Evolutionary conservation across 352 stramenopile genomes (phyloP).

Genomic region (Globisporangium emineosum): DNA sequence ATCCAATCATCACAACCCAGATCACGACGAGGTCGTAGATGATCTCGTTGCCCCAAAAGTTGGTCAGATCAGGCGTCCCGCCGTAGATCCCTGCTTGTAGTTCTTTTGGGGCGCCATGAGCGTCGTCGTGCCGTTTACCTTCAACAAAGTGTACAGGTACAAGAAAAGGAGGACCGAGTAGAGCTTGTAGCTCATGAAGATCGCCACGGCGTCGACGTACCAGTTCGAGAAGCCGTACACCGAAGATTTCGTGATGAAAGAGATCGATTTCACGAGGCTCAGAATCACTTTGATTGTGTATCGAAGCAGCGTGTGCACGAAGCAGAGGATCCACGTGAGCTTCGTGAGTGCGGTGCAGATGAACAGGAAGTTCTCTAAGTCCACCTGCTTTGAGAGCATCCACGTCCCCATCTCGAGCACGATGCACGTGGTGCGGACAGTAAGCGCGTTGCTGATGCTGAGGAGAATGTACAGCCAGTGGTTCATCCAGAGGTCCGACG

Average conservation of each 20-base stretch:
- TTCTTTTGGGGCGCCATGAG: conserved; percentile 16
- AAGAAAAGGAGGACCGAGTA: conserved; percentile 25
- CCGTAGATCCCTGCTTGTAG: conserved; percentile 22
- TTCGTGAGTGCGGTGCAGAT: conserved; percentile 38
- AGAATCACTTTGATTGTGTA: conserved; percentile 27
- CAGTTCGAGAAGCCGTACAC: conserved; percentile 4
- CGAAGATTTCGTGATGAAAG: conserved; percentile 52
- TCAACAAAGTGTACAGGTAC: conserved; percentile 21
- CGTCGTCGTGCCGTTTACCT: conserved; percentile 18
- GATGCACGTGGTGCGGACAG: conserved; percentile 41
- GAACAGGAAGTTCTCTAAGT: conserved; percentile 51
- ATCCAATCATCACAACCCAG: conserved; percentile 9
- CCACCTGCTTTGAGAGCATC: conserved; percentile 46
- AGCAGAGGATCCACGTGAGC: conserved; percentile 56
- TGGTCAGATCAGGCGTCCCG: conserved; percentile 17
- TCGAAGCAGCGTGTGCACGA: conserved; percentile 33
- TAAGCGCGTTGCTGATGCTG: conserved; percentile 47
- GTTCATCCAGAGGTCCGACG: conserved; percentile 61
- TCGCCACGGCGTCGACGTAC: conserved; percentile 6
- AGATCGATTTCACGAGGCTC: conserved; percentile 4
- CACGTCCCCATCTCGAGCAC: conserved; percentile 42
- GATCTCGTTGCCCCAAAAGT: conserved; percentile 35
- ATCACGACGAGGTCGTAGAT: conserved; percentile 18
- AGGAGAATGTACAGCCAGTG: conserved; percentile 62
- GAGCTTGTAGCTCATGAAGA: conserved; percentile 32